Evolutionary conservation across 2,329 filamentous ascomycete species (phyloP), one percentile per base, ranked within the genome.

Genomic region (Arthroderma uncinatum): DNA sequence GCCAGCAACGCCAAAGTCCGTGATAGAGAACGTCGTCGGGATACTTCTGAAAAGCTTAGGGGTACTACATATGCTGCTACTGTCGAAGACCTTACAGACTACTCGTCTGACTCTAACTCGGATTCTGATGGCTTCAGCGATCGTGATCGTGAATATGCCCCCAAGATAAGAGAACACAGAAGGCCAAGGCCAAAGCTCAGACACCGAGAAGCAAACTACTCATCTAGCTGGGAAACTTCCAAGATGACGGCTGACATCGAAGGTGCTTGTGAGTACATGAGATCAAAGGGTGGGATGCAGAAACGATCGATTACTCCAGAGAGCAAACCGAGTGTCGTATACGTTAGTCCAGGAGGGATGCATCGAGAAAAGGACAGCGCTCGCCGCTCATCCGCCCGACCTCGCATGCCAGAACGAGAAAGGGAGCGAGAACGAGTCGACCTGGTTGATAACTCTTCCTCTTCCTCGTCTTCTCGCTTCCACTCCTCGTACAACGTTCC

Each of bases 21-120:
- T 56, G 73, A 73, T 60, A 74, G 70, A 61, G 74, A 76, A 62
- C 71, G 73, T 54, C 70, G 65, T 56, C 70, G 68, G 56, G 73
- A 75, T 54, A 63, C 63, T 44, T 70, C 66, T 36, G 71, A 72
- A 30, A 77, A 76, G 60, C 67, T 69, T 54, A 68, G 44, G 5
- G 25, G 68, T 16, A 40, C 66, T 2, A 19, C 53, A 2, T 59
- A 53, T 25, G 19, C 23, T 28, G 53, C 21, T n/a, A 30, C 67
- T 6, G 70, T 69, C 10, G 71, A 67, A 25, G 71, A 73, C 33
- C 68, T 65, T 2, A 70, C 69, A 40, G 59, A 58, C 21, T 60
- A 62, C 16, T 58, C 63, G 55, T 65, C 64, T 50, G 58, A 40
- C 30, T 33, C 64, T 47, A 62, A 59, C 39, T 55, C 63, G 2